phyloP scores from a whole-genome alignment of 192 early-diverging fungal genomes.

The Nowakowskiella sp. region DNA sequence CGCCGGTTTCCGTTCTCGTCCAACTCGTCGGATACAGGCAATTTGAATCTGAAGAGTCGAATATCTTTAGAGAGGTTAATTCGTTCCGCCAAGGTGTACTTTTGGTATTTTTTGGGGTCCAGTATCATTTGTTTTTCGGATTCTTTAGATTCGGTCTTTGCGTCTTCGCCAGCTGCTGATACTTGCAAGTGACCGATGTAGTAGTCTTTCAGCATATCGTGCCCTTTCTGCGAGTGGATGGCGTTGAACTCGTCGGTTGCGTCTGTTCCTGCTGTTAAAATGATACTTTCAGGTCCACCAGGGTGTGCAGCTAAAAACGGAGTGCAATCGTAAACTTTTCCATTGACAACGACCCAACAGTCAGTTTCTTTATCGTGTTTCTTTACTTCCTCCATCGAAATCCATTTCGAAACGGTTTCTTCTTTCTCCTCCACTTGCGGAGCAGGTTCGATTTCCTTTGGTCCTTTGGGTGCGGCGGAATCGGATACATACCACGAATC shows the following conservation, averaged over 20 bases:
- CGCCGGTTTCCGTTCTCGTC: too few species aligned
- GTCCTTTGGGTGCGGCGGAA: not conserved
- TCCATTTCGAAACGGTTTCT: not conserved
- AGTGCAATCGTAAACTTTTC: slow-evolving; percentile 42
- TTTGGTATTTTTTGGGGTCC: too few species aligned
- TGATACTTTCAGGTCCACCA: slow-evolving; percentile 32
- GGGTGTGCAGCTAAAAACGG: slow-evolving; percentile 41
- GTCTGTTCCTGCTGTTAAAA: slow-evolving; percentile 31
- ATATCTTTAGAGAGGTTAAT: too few species aligned
- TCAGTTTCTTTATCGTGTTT: slow-evolving; percentile 37
- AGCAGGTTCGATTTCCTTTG: not conserved
- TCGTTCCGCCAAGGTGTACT: too few species aligned
- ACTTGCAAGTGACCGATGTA: slow-evolving; percentile 16
- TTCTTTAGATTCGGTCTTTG: too few species aligned
- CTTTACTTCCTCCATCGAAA: slow-evolving; percentile 21
- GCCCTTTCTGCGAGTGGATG: slow-evolving; percentile 28
- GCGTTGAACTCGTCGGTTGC: slow-evolving; percentile 33
- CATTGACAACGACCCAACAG: slow-evolving; percentile 34
- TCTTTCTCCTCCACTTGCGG: not conserved
- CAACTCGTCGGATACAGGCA: too few species aligned
- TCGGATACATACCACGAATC: not conserved
- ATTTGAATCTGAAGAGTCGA: too few species aligned
- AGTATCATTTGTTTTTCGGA: too few species aligned
- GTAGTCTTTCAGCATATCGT: slow-evolving; percentile 27
- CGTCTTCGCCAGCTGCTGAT: too few species aligned